Evolutionary conservation across 148 eudicot genomes (phyloP), one percentile per base, ranked within the genome.

Genomic region (Vaccinium vitisidaea): DNA sequence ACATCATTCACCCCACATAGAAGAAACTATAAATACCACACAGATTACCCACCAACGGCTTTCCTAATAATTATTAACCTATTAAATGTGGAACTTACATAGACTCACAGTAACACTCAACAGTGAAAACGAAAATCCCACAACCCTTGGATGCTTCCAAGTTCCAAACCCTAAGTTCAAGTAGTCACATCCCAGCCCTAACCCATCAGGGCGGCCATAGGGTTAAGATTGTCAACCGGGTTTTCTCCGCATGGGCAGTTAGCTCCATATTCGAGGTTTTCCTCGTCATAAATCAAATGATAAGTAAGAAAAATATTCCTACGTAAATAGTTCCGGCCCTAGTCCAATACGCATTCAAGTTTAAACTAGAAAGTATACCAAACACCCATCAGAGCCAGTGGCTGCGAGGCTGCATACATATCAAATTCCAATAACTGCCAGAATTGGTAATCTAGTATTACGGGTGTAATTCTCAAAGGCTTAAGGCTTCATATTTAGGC

Each of bases 281-380:
- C 70, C 70, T 23, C 14, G 5, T 63, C 70, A 23, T 30, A 23
- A 54, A 59, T 19, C 23, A 6, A 56, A 56, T 56, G 6, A 58
- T 1, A 58, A 59, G 9, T 15, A 6, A 19, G 9, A 23, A 65
- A 65, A 32, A 32, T 63, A 6, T 11, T 2, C 27, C 27, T n/a
- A n/a, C 27, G 14, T 58, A 14, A 49, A 69, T 19, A 70, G 77
- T 52, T 67, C 8, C 76, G 10, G 11, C 63, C 81, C 8, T 21
- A 76, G 25, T 48, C 80, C 80, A 50, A 77, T 59, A 77, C 8
- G 27, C 59, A 77, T 52, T 50, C 80, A 77, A n/a, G 18, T 25
- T 25, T 25, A 48, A 18, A 32, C 79, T 48, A 10, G 50, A 23
- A 79, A 79, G 56, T 32, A 32, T 16, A 32, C n/a, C 46, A 30